phyloP scores from a whole-genome alignment of 352 stramenopile species.

The Globisporangium recalcitrans region DNA sequence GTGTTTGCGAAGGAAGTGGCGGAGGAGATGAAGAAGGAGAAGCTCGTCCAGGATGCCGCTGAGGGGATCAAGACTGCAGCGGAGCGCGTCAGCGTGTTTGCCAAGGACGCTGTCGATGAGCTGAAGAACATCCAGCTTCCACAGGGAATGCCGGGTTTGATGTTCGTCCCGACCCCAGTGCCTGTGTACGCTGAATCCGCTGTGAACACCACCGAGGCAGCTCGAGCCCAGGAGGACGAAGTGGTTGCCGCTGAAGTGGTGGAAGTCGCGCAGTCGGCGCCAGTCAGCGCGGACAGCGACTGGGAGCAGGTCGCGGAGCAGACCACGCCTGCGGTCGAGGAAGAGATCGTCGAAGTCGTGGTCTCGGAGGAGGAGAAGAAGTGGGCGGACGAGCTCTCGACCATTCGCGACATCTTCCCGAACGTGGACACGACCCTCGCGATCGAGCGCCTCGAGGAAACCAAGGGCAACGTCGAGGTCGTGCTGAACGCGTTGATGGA shows the following conservation, averaged over 20 bases:
- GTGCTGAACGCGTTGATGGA: conserved; percentile 82
- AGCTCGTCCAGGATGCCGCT: conserved; percentile 15
- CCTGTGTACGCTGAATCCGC: conserved; percentile 23
- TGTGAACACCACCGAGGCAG: conserved; percentile 16
- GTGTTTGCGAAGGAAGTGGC: conserved; percentile 76
- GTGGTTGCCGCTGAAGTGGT: conserved; percentile 21
- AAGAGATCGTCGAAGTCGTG: conserved; percentile 34
- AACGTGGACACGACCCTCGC: conserved; percentile 35
- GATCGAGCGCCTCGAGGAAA: conserved; percentile 70
- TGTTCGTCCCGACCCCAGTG: conserved; percentile 1
- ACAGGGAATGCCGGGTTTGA: conserved; percentile 1
- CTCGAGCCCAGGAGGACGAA: conserved; percentile 22
- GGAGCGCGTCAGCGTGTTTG: conserved; percentile 29
- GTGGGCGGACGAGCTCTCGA: conserved; percentile 62
- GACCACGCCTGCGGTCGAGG: conserved; percentile 22
- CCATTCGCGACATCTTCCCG: conserved; percentile 76
- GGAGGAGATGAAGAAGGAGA: conserved; percentile 48
- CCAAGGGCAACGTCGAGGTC: conserved; percentile 77
- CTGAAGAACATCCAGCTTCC: conserved; percentile 46
- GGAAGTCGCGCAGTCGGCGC: conserved; percentile 19
- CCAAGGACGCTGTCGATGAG: conserved; percentile 69
- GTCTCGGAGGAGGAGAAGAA: conserved; percentile 72
- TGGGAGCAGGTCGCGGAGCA: conserved; percentile 62
- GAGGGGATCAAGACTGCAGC: conserved; percentile 22
- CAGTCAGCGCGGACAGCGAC: conserved; percentile 43